Conservation (phyloP, 2,329 filamentous ascomycete genomes). For the Penicillium sp. region DNA sequence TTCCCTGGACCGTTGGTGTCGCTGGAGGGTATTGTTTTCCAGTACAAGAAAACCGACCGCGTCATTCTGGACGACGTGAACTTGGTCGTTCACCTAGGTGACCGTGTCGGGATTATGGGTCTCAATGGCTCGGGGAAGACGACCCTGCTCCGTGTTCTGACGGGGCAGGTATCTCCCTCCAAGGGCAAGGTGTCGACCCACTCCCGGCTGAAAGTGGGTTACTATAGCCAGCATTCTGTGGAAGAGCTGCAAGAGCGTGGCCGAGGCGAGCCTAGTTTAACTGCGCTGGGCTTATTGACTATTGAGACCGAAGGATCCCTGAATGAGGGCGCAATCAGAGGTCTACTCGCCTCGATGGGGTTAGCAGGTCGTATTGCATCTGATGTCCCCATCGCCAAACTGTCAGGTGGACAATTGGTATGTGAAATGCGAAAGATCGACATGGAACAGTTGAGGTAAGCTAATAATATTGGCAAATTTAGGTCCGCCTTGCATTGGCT, state of each 20-base stretch:
- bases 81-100: slow-evolving; percentile 62
- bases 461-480: neutral
- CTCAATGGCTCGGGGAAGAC: slow-evolving; percentile 77
- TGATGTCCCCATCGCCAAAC: slow-evolving; percentile 61
- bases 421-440: slow-evolving; percentile 26
- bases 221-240: slow-evolving; percentile 73
- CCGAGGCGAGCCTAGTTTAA: slow-evolving; percentile 46
- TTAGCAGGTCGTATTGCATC: slow-evolving; percentile 62
- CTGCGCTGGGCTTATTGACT: slow-evolving; percentile 57
- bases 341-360: slow-evolving; percentile 59
- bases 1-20: slow-evolving; percentile 68
- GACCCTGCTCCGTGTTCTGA: slow-evolving; percentile 63
- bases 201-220: slow-evolving; percentile 60
- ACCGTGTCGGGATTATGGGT: slow-evolving; percentile 65
- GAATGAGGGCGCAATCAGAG: slow-evolving; percentile 59
- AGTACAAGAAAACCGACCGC: slow-evolving; percentile 46
- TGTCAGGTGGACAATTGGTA: slow-evolving; percentile 73
- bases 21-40: slow-evolving; percentile 59
- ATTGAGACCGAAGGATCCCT: slow-evolving; percentile 46
- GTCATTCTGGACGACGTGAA: slow-evolving; percentile 54
- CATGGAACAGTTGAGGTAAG: neutral
- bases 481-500: slow-evolving; percentile 56
- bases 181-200: slow-evolving; percentile 58
- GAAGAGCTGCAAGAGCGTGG: slow-evolving; percentile 56
- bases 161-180: slow-evolving; percentile 51